phyloP scores from a whole-genome alignment of 2,329 filamentous ascomycete species.

The Fusarium tricinctum region DNA sequence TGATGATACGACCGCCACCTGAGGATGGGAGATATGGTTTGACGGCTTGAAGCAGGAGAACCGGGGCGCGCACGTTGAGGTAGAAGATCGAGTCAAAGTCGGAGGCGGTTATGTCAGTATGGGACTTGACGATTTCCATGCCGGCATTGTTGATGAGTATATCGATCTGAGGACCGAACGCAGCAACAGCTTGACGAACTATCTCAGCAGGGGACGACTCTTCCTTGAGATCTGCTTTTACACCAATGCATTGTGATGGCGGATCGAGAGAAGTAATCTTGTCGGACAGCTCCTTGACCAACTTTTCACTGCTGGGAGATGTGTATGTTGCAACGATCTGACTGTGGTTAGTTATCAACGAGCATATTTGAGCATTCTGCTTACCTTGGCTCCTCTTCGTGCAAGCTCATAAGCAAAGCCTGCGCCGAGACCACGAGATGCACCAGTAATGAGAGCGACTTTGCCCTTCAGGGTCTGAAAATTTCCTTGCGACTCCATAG shows the following conservation, averaged over 20 bases:
- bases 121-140: constrained; percentile 31
- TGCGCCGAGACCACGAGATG: constrained; percentile 31
- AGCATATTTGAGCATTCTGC: accelerated
- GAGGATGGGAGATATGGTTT: constrained; percentile 13
- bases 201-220: constrained; percentile 4
- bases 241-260: constrained; percentile 19
- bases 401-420: constrained; percentile 34
- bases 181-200: neutral
- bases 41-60: constrained; percentile 20
- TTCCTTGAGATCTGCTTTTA: constrained; percentile 25
- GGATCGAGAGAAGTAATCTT: constrained; percentile 18
- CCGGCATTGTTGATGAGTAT: constrained; percentile 34
- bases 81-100: constrained; percentile 37
- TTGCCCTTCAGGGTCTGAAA: constrained; percentile 34
- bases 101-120: constrained; percentile 4
- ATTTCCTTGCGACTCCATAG: constrained; percentile 14
- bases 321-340: constrained; percentile 38
- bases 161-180: constrained; percentile 19
- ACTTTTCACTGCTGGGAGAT: constrained; percentile 20
- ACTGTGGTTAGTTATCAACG: accelerated
- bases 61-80: constrained; percentile 34
- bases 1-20: constrained; percentile 27
- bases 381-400: constrained; percentile 32
- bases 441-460: constrained; percentile 31
- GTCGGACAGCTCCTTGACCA: constrained; percentile 11